Conservation (phyloP, 108 stramenopile genomes). For the Phaeodactylum tricornutum region DNA sequence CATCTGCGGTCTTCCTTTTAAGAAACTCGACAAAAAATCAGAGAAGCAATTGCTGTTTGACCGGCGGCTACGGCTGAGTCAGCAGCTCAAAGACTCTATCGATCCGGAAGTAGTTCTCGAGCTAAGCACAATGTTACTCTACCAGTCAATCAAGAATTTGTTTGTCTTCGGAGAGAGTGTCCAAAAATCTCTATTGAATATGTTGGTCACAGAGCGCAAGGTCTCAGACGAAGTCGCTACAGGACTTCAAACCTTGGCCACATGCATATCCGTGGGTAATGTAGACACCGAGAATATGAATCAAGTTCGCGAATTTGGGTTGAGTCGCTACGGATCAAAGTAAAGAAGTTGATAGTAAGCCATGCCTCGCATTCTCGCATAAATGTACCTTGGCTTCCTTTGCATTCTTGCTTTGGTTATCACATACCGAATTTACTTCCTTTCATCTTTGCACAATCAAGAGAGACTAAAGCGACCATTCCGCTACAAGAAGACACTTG, state of each 20-base stretch:
- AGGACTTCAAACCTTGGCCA: conserved; percentile 7
- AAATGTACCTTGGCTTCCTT: too few species aligned
- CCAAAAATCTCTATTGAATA: conserved; percentile 16
- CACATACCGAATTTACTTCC: too few species aligned
- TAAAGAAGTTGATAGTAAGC: too few species aligned
- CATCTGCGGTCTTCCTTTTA: conserved; percentile 33
- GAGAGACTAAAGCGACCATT: too few species aligned
- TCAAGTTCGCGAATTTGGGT: too few species aligned
- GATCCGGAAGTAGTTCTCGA: conserved; percentile 20
- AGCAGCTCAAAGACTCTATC: conserved; percentile 4
- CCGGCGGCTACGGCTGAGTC: conserved; percentile 14
- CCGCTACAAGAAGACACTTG: too few species aligned
- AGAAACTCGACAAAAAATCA: conserved; percentile 34
- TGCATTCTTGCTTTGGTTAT: too few species aligned
- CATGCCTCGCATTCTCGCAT: too few species aligned
- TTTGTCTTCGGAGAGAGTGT: conserved; percentile 12
- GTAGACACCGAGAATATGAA: too few species aligned
- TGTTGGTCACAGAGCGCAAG: conserved; percentile 26
- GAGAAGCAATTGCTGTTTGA: conserved; percentile 30
- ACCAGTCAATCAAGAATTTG: conserved; percentile 31
- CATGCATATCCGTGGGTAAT: too few species aligned
- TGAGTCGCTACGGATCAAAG: too few species aligned
- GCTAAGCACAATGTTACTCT: conserved; percentile 25
- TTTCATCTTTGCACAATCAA: too few species aligned
- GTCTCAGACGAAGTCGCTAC: conserved; percentile 20